Evolutionary conservation across 116 monocot species (phyloP).

Genomic region (Trichopus zeylanicus): DNA sequence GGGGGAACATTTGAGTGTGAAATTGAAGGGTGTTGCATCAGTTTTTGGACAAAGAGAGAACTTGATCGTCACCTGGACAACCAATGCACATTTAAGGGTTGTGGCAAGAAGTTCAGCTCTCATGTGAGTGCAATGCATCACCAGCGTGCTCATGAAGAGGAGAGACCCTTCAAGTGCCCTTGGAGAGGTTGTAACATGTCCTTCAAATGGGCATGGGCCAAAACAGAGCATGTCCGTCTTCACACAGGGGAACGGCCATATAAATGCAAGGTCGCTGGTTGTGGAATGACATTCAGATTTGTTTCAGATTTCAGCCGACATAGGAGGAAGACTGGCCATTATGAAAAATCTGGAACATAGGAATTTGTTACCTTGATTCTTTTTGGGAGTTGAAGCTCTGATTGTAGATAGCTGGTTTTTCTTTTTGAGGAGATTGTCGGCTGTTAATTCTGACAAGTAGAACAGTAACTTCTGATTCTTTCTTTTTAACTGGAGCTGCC

Average conservation of each 20-base stretch:
- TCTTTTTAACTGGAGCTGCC: background rate
- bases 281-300: slow-evolving; percentile 59
- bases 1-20: slow-evolving; percentile 26
- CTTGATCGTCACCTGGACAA: slow-evolving; percentile 45
- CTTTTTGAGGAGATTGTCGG: background rate
- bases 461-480: too few species aligned
- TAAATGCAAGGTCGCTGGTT: slow-evolving; percentile 40
- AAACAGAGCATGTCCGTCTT: slow-evolving; percentile 60
- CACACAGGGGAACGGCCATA: slow-evolving; percentile 65
- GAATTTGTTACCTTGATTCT: background rate
- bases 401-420: background rate
- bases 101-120: slow-evolving; percentile 41
- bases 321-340: slow-evolving; percentile 63
- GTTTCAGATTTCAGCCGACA: slow-evolving; percentile 62
- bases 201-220: slow-evolving; percentile 81
- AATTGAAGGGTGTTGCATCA: slow-evolving; percentile 40
- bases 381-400: background rate
- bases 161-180: slow-evolving; percentile 49
- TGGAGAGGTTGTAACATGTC: slow-evolving; percentile 49
- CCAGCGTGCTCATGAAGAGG: slow-evolving; percentile 40
- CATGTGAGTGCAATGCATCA: slow-evolving; percentile 36
- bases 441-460: background rate
- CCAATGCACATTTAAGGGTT: slow-evolving; percentile 37
- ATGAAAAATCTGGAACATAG: slow-evolving; percentile 4
- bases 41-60: slow-evolving; percentile 31